phyloP scores from a whole-genome alignment of 257 asterid species.

The Linaria vulgaris region DNA sequence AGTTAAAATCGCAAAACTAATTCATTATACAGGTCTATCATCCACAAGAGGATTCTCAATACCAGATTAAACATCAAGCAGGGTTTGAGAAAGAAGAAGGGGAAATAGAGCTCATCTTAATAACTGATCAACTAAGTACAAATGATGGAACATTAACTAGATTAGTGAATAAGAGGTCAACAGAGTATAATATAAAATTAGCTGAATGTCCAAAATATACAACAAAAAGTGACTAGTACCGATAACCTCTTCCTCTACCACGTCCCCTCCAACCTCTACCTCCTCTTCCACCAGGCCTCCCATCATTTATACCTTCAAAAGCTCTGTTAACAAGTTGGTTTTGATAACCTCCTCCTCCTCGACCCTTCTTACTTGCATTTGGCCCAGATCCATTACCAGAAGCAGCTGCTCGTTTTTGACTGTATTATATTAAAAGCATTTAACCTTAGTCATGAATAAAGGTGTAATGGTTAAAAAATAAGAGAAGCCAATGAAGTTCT shows the following conservation, averaged over 20 bases:
- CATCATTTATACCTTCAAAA: conserved; percentile 55
- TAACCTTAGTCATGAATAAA: not conserved
- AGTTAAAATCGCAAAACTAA: not conserved
- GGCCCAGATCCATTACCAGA: conserved; percentile 46
- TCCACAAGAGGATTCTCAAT: not conserved
- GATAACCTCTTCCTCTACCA: conserved; percentile 54
- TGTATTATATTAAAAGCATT: conserved; percentile 31
- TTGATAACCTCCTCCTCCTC: conserved; percentile 64
- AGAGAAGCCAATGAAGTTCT: not conserved
- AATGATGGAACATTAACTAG: not conserved
- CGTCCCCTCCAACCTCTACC: conserved; percentile 63
- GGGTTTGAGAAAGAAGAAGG: not conserved
- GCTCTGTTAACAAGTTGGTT: conserved; percentile 76
- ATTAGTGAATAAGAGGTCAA: conserved; percentile 16
- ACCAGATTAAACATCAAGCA: not conserved
- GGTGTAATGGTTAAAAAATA: not conserved
- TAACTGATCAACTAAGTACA: not conserved
- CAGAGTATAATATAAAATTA: conserved; percentile 22
- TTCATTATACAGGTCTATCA: not conserved
- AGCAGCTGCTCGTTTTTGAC: conserved; percentile 59
- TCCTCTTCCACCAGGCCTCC: conserved; percentile 54
- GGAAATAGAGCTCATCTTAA: not conserved
- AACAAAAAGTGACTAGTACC: conserved; percentile 32
- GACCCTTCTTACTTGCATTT: conserved; percentile 54
- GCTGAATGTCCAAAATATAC: conserved; percentile 22